Conservation (phyloP, 1,284 basidiomycete genomes). For the Cryptococcus maquisensis region DNA sequence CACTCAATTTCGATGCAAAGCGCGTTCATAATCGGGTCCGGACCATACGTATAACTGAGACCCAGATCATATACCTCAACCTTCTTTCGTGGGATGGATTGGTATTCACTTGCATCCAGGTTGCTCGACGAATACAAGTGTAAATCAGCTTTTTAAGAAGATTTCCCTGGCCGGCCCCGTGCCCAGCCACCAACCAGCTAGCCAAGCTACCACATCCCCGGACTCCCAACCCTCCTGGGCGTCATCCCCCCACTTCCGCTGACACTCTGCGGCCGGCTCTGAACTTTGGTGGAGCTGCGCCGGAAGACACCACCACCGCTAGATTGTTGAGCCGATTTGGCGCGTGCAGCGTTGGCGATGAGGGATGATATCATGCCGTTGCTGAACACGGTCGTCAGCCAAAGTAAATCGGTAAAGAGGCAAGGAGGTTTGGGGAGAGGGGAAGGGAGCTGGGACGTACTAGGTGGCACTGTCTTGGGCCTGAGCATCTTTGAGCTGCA, state of each 20-base stretch:
- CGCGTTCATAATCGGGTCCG: too few species aligned
- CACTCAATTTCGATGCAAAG: too few species aligned
- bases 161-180: too few species aligned
- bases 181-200: too few species aligned
- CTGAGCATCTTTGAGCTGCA: constrained; percentile 76
- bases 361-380: constrained; percentile 50
- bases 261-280: constrained; percentile 12
- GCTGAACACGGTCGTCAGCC: constrained; percentile 15
- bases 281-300: constrained; percentile 14
- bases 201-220: constrained; percentile 13
- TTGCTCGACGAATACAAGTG: too few species aligned
- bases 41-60: too few species aligned
- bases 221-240: constrained; percentile 16
- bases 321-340: constrained; percentile 33
- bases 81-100: too few species aligned
- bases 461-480: constrained; percentile 62
- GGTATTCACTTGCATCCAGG: too few species aligned
- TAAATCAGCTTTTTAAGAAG: too few species aligned
- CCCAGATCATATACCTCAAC: too few species aligned
- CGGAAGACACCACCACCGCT: constrained; percentile 38
- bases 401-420: constrained; percentile 6
- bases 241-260: constrained; percentile 3
- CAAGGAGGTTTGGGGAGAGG: not conserved
- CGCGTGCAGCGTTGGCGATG: constrained; percentile 47
- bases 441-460: constrained; percentile 21